A percentile compares a stretch with the other conserved stretches of the same genome.
Conservation (phyloP, 331 rosid species). For the Stylosanthes scabra region DNA sequence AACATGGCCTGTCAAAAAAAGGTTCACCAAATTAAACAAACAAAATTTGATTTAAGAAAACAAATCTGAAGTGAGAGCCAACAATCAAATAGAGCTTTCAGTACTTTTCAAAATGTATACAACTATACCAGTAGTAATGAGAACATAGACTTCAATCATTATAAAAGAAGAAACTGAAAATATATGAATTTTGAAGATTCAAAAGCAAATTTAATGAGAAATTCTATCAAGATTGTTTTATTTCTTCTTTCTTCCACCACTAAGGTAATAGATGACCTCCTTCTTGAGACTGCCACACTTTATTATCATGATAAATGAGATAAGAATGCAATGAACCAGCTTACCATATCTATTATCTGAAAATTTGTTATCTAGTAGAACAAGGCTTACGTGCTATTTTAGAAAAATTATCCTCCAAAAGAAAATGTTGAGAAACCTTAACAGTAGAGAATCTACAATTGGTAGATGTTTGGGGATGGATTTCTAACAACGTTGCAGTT, state of each 20-base stretch:
- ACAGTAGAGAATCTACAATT: conserved; percentile 7
- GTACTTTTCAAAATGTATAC: neutral
- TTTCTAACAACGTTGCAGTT: neutral
- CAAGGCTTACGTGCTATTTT: no score
- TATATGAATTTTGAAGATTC: neutral
- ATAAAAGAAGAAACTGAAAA: conserved; percentile 1
- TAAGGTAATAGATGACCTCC: conserved; percentile 7
- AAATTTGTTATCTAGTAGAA: conserved; percentile 10
- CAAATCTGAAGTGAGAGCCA: conserved; percentile 4
- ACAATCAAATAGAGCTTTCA: conserved; percentile 5
- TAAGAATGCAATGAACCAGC: neutral
- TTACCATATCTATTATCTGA: neutral
- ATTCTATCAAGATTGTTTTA: neutral
- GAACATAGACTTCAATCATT: neutral
- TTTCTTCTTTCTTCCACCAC: conserved; percentile 10
- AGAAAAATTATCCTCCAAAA: neutral
- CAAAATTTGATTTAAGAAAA: conserved; percentile 9
- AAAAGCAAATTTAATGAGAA: conserved; percentile 18
- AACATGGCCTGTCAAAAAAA: conserved; percentile 73
- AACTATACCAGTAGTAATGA: neutral
- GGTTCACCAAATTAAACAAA: conserved; percentile 17
- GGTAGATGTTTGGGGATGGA: neutral
- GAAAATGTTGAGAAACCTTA: neutral
- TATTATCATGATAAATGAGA: conserved; percentile 20
- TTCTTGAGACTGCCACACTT: neutral